Conservation (phyloP, 1,139 yeast species). For the Debaryomycetaceae sp. region DNA sequence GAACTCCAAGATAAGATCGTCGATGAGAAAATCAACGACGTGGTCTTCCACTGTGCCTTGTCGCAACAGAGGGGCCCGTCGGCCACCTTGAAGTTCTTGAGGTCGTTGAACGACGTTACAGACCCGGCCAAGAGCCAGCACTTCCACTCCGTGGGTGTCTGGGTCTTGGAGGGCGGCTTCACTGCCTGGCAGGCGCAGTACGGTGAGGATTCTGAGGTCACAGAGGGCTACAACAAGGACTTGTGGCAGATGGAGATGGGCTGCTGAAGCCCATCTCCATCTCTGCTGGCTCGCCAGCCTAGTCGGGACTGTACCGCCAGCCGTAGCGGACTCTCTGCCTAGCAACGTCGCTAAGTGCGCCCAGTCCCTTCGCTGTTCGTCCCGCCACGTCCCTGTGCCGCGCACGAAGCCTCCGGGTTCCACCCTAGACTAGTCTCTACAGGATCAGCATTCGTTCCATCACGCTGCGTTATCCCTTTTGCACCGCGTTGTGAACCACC, state of each 20-base stretch:
- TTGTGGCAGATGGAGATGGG: constrained; percentile 41
- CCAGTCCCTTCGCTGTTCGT: too few relatives aligned
- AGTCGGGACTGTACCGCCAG: neutral
- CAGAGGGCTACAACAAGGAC: constrained; percentile 62
- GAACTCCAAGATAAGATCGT: constrained; percentile 37
- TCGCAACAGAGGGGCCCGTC: constrained; percentile 91
- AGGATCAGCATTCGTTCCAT: too few relatives aligned
- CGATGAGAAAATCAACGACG: constrained; percentile 39
- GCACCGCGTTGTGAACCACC: too few relatives aligned
- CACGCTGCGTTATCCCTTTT: too few relatives aligned
- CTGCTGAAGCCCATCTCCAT: neutral
- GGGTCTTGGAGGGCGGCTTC: constrained; percentile 83
- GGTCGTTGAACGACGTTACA: constrained; percentile 44
- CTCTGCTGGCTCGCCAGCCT: neutral
- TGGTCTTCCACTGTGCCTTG: constrained; percentile 86
- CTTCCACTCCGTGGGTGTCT: constrained; percentile 48
- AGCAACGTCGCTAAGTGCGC: too few relatives aligned
- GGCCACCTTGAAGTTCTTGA: constrained; percentile 64
- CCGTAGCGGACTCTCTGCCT: too few relatives aligned
- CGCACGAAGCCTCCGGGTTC: too few relatives aligned
- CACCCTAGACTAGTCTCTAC: too few relatives aligned
- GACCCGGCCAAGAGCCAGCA: constrained; percentile 21
- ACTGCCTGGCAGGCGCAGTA: constrained; percentile 74
- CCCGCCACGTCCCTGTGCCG: too few relatives aligned
- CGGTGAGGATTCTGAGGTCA: constrained; percentile 63